Evolutionary conservation across 2,329 filamentous ascomycete genomes (phyloP).

Genomic region (Phaeomoniella chlamydospora): DNA sequence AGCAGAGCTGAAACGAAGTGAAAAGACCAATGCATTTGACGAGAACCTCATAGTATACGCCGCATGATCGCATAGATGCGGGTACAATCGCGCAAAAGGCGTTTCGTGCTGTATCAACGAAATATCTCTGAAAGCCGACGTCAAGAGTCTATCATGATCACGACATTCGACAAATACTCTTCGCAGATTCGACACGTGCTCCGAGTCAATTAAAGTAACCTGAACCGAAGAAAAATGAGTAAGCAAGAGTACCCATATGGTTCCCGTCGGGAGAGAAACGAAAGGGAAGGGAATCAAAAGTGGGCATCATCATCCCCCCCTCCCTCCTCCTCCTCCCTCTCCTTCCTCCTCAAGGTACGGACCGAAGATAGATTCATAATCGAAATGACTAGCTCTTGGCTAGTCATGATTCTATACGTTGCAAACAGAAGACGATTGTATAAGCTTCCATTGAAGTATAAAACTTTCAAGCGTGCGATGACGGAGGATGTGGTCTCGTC

Average conservation of each 20-base stretch:
- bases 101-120: background rate
- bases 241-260: background rate
- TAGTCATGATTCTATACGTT: background rate
- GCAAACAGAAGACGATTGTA: background rate
- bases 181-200: background rate
- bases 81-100: background rate
- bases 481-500: background rate
- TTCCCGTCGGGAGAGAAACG: no score
- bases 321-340: no score
- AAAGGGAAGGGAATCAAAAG: no score
- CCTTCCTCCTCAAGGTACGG: background rate
- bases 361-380: background rate
- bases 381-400: conserved; percentile 1
- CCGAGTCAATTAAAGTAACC: background rate
- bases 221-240: background rate
- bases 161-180: background rate
- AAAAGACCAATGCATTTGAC: conserved; percentile 1
- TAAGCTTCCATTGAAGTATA: conserved; percentile 1
- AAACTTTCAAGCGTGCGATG: background rate
- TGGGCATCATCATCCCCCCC: no score
- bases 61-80: background rate
- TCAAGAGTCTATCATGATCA: conserved; percentile 1
- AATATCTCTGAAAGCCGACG: background rate
- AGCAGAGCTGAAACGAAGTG: background rate
- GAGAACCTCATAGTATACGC: background rate